Base-by-base conservation (phyloP, 306 rosid genomes). In the Pterocarpus santalinus region DNA sequence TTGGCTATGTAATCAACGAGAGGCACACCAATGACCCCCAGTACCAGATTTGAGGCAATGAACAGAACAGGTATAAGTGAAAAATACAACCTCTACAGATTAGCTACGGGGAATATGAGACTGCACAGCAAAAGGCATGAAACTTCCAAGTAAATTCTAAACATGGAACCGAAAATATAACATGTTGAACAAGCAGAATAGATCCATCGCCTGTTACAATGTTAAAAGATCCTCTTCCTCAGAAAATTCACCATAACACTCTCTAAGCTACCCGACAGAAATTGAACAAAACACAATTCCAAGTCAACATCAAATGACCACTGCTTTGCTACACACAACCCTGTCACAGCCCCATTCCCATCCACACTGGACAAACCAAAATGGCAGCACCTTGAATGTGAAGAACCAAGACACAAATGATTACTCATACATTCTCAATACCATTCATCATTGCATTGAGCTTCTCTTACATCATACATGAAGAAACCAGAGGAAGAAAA, bases 391-490 rank as follows among this genome's bases (percentile, higher is more conserved):
- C 28, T 22, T 22, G 28, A 22, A 22, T 47, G 4, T 47, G 4
- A 13, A 13, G 16, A 51, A 51, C 5, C 57, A 13, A 13, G 7
- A 1, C 57, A 51, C 57, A 2, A 47, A 47, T 9, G 2, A 11
- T 12, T 13, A 12, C 53, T 28, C 75, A 33, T 36, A 76, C 74
- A 9, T 3, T 9, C 53, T 47, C 53, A 47, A 47, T 33, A 64
- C 49, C 75, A 35, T 75, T 61, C 72, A 70, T n/a, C 34, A 83
- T 69, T 60, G 34, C 81, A 68, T 53, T 73, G 60, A 74, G 62
- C 75, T n/a, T 34, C 81, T 78, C 70, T 46, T 70, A 5, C 17
- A 72, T 39, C 47, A 72, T 28, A 73, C 69, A 73, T 15, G 53
- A 52, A 46, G 57, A 73, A 78, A 52, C 70, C 34, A 77, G 71